Conservation (phyloP, 1,284 basidiomycete genomes). For the Tilletia caries region DNA sequence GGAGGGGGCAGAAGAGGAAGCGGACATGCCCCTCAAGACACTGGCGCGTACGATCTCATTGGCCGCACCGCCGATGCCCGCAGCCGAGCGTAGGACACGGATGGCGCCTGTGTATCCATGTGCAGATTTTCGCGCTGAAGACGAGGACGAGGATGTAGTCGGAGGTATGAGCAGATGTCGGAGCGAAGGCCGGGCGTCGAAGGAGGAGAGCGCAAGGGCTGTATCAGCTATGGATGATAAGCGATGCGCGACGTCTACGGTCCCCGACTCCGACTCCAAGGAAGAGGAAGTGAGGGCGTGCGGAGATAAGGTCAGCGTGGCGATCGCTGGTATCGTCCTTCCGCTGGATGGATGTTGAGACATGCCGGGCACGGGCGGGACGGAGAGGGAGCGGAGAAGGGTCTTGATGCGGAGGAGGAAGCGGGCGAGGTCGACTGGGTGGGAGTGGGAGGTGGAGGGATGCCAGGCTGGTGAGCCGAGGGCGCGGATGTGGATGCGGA, state of each 20-base stretch:
- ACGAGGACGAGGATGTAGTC: neutral
- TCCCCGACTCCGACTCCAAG: too few species aligned
- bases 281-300: slow-evolving; percentile 17
- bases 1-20: too few species aligned
- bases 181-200: slow-evolving; percentile 31
- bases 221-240: slow-evolving; percentile 34
- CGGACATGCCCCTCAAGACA: slow-evolving; percentile 44
- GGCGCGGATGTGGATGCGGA: slow-evolving; percentile 36
- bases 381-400: slow-evolving; percentile 31
- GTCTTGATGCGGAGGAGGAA: slow-evolving; percentile 36
- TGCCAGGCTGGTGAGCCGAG: slow-evolving; percentile 40
- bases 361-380: slow-evolving; percentile 19
- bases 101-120: slow-evolving; percentile 39
- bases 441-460: slow-evolving; percentile 16
- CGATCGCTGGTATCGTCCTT: slow-evolving; percentile 22
- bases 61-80: slow-evolving; percentile 36
- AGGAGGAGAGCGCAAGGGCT: slow-evolving; percentile 35
- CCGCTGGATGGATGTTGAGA: slow-evolving; percentile 1
- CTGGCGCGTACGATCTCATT: slow-evolving; percentile 37
- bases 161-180: slow-evolving; percentile 24
- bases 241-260: slow-evolving; percentile 27
- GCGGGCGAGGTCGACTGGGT: slow-evolving; percentile 11
- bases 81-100: slow-evolving; percentile 36
- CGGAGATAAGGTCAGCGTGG: slow-evolving; percentile 31
- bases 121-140: neutral